Evolutionary conservation across 2,329 filamentous ascomycete genomes (phyloP).

Genomic region (Orbilia javanica): DNA sequence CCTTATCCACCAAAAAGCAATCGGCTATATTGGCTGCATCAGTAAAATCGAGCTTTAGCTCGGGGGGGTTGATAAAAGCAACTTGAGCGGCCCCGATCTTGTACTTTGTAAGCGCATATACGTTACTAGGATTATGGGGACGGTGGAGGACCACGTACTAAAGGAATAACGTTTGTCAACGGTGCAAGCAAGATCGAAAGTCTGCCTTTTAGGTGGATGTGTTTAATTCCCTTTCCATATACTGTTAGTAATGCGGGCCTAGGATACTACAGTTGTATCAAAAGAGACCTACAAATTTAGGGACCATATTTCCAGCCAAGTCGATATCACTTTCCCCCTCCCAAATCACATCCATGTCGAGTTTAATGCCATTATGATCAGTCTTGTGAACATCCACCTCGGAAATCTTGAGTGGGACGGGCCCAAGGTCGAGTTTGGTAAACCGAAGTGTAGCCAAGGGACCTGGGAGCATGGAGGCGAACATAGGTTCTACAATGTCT

Average conservation of each 20-base stretch:
- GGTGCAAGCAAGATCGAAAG: constrained; percentile 67
- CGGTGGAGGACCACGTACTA: constrained; percentile 64
- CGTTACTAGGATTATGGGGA: neutral
- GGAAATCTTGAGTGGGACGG: constrained; percentile 66
- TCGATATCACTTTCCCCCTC: constrained; percentile 68
- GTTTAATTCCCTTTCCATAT: constrained; percentile 66
- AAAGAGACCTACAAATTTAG: constrained; percentile 65
- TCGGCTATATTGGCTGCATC: constrained; percentile 68
- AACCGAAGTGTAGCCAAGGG: constrained; percentile 67
- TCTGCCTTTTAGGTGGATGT: constrained; percentile 67
- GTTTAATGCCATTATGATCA: constrained; percentile 67
- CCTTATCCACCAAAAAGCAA: constrained; percentile 65
- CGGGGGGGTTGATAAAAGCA: constrained; percentile 69
- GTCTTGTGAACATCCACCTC: constrained; percentile 68
- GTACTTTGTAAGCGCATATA: constrained; percentile 15
- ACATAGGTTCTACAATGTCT: constrained; percentile 68
- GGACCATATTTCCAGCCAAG: constrained; percentile 67
- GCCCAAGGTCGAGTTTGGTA: constrained; percentile 68
- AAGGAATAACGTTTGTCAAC: constrained; percentile 67
- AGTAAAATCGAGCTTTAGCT: constrained; percentile 68
- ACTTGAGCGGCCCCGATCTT: constrained; percentile 69
- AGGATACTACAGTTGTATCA: neutral
- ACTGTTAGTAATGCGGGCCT: constrained; percentile 17
- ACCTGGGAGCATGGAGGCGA: constrained; percentile 67
- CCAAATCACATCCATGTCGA: constrained; percentile 69